A percentile compares a stretch with the other conserved stretches of the same genome.
Evolutionary conservation across 352 stramenopile species (phyloP).

Genomic region (Phytophthora ramorum): DNA sequence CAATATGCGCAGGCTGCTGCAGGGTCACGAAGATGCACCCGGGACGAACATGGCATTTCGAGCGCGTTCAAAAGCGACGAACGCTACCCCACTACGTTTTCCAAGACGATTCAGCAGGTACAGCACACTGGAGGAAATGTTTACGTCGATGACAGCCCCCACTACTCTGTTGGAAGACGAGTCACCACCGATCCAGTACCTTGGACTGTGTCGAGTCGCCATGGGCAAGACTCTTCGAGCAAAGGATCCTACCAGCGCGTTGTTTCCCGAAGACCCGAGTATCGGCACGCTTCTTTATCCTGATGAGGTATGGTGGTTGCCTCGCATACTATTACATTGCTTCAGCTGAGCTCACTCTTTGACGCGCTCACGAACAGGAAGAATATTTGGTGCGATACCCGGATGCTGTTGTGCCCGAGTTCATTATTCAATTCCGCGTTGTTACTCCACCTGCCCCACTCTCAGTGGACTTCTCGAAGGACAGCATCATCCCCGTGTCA

Average conservation of each 20-base stretch:
- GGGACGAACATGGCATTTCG: constrained; percentile 28
- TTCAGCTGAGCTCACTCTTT: not conserved
- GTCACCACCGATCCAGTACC: constrained; percentile 36
- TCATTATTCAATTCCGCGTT: constrained; percentile 60
- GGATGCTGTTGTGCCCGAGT: constrained; percentile 75
- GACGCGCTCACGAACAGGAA: constrained; percentile 35
- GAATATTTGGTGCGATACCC: constrained; percentile 75
- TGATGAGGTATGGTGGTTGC: constrained; percentile 35
- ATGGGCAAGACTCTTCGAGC: constrained; percentile 57
- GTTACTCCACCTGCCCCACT: not conserved
- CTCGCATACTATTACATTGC: not conserved
- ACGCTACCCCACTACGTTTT: constrained; percentile 42
- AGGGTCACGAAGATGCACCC: constrained; percentile 24
- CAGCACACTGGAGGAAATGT: constrained; percentile 66
- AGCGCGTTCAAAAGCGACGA: constrained; percentile 27
- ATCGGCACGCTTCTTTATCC: constrained; percentile 52
- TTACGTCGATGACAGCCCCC: not conserved
- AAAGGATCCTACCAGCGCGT: constrained; percentile 7
- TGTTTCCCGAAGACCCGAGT: constrained; percentile 40
- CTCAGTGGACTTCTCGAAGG: constrained; percentile 1
- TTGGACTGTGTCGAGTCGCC: constrained; percentile 75
- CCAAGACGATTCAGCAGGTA: constrained; percentile 74
- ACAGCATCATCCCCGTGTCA: constrained; percentile 18
- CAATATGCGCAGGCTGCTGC: constrained; percentile 15
- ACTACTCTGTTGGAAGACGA: not conserved